These are phyloP conservation scores for Colletotrichum theobromicola DNA, from an alignment of 2,329 filamentous ascomycete species.

Conservation along the genomic window DNA sequence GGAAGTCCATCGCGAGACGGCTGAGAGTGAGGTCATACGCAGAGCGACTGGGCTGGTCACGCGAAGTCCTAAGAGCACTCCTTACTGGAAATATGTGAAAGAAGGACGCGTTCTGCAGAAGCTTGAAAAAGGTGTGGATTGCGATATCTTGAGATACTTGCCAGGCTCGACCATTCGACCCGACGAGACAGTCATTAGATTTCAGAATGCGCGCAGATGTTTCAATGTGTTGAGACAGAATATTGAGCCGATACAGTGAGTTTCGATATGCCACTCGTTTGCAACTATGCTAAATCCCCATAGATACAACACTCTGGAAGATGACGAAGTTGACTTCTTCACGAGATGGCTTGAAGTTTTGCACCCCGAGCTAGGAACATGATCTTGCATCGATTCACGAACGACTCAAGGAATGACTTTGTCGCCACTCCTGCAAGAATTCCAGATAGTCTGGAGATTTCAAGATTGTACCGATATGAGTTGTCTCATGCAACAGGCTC, in stretches of 20 bases:
- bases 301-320: not conserved
- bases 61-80: not conserved
- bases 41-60: not conserved
- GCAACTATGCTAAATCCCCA: not conserved
- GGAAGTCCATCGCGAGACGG: not conserved
- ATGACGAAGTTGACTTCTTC: not conserved
- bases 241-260: not conserved
- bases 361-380: not conserved
- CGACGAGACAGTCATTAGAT: not conserved
- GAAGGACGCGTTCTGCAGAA: not conserved
- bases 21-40: not conserved
- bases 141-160: not conserved
- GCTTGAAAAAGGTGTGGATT: not conserved
- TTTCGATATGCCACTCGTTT: not conserved
- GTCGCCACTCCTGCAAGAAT: not conserved
- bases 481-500: no score
- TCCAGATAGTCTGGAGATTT: no score
- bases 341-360: not conserved
- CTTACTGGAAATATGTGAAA: not conserved
- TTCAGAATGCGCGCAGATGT: not conserved
- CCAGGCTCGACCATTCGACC: not conserved
- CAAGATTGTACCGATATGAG: no score
- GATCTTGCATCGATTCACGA: not conserved
- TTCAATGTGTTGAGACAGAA: not conserved
- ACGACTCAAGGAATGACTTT: not conserved